Base-by-base conservation (phyloP, 345 rosid genomes). In the Cardamine resedifolia region DNA sequence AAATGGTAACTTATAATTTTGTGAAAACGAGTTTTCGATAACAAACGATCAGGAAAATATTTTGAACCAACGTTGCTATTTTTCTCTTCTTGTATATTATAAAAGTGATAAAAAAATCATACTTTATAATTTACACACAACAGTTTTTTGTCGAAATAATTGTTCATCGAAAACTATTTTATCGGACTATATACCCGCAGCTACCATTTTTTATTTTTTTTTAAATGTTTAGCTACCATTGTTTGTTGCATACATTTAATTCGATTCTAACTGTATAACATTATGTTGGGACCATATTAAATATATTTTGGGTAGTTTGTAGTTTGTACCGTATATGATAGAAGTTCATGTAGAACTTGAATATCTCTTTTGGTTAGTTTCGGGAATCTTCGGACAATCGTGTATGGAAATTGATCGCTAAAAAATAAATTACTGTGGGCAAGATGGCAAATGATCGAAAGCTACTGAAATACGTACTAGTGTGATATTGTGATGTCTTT, bases 151-250 rank as follows among this genome's bases (percentile, higher is more conserved):
- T 68, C 41, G 8, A 43, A 31, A 31, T 15, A 33, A 5, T 6
- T 39, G 39, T 43, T 31, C 14, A 24, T 20, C 4, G 9, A 58
- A 36, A 66, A 58, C 24, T 48, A 58, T 58, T 58, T 38, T 26
- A 18, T 74, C 66, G 27, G 50, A 45, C 24, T 36, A 58, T 48
- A 26, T 27, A 38, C 10, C 36, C 59, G 24, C 77, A 74, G 68
- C 68, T 66, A 74, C 73, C 68, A 67, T 48, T 66, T 61, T 66
- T 74, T 58, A 59, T 74, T 74, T n/a, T n/a, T n/a, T n/a, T n/a
- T n/a, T n/a, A n/a, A n/a, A n/a, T n/a, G n/a, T n/a, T n/a, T n/a
- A 74, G 68, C 68, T 66, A 74, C 73, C 68, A 67, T 48, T 66
- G 67, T 66, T 74, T 58, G 66, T 74, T 74, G 72, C 71, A 68